These are phyloP conservation scores for Irpex lacteus DNA, from an alignment of 1,284 basidiomycete species.

Conservation along the genomic window DNA sequence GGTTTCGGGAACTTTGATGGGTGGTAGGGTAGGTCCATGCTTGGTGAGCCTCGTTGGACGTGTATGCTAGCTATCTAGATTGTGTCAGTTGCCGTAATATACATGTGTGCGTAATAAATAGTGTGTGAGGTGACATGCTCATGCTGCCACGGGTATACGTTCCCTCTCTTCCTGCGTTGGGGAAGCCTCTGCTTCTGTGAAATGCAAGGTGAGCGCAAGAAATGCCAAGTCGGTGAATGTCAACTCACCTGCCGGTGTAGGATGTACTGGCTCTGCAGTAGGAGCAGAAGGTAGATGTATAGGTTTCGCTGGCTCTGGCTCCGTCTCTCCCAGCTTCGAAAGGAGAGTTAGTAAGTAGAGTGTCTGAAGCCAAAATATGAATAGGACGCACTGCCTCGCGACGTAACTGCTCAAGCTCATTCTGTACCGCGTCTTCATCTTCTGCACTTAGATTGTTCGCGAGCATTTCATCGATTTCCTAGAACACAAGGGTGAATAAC, in stretches of 20 bases:
- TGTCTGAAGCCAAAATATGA: background rate
- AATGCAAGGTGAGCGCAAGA: background rate
- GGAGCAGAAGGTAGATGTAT: constrained; percentile 48
- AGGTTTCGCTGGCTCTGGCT: constrained; percentile 19
- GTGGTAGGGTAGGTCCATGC: constrained; percentile 40
- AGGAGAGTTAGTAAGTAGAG: background rate
- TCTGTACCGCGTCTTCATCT: constrained; percentile 92
- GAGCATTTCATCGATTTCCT: constrained; percentile 90
- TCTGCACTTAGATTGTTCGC: constrained; percentile 80
- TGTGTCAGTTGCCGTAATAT: constrained; percentile 2
- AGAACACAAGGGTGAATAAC: constrained; percentile 2
- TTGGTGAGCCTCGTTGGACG: background rate
- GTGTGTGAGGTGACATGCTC: constrained; percentile 9
- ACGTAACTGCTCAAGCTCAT: constrained; percentile 74
- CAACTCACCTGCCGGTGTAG: constrained; percentile 27
- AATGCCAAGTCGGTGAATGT: background rate
- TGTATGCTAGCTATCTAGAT: constrained; percentile 14
- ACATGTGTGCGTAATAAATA: constrained; percentile 6
- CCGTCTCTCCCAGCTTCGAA: constrained; percentile 19
- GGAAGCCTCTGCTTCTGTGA: constrained; percentile 12
- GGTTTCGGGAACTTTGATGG: constrained; percentile 82
- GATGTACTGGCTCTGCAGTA: constrained; percentile 33
- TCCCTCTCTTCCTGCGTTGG: constrained; percentile 20
- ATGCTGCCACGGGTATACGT: constrained; percentile 45
- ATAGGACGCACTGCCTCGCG: constrained; percentile 46